Base-by-base conservation (phyloP, 768 basidiomycete genomes). In the Gyrodon lividus region DNA sequence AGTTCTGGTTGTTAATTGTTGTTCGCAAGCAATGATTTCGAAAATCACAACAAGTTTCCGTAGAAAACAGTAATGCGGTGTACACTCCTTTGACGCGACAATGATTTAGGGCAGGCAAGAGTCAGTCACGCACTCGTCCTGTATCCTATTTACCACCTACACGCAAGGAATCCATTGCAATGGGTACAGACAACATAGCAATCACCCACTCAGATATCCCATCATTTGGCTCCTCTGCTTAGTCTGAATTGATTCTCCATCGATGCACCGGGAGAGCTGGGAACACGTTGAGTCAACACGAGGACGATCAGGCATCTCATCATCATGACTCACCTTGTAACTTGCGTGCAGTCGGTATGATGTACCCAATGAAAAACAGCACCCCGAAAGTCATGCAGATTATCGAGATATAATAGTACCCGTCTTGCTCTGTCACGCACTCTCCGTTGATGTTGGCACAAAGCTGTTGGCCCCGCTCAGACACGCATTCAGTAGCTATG, bases 381-480 rank as follows among this genome's bases (percentile, higher is more conserved):
- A 86, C 75, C n/a, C 93, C 96, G 37, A 93, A 76, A 6, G 71
- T 62, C 57, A 97, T 74, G 72, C 94, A 97, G n/a, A 92, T 63
- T 6, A 69, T 79, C 24, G 87, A 88, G 46, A 95, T 82, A 51
- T 83, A 78, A 69, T 94, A 98, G 70, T 96, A 98, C 10, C 97
- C 97, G 69, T 99, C 97, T 20, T 79, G 79, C 68, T 90, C 83
- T 1, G 86, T 90, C 43, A 89, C 74, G 68, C 97, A 99, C 35
- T 75, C 70, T 1, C 97, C 97, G 10, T 80, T 85, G 47, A 90
- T 74, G 2, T 83, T 80, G 19, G 78, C 74, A 69, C 97, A 98
- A 5, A 76, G 70, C 6, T 79, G 74, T 64, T 94, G 96, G 20
- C 96, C 97, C 52, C 86, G 84, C 12, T 98, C 96, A 5, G 93